phyloP scores from a whole-genome alignment of 495 filamentous ascomycete genomes.

The Aspergillus olivimuriae region DNA sequence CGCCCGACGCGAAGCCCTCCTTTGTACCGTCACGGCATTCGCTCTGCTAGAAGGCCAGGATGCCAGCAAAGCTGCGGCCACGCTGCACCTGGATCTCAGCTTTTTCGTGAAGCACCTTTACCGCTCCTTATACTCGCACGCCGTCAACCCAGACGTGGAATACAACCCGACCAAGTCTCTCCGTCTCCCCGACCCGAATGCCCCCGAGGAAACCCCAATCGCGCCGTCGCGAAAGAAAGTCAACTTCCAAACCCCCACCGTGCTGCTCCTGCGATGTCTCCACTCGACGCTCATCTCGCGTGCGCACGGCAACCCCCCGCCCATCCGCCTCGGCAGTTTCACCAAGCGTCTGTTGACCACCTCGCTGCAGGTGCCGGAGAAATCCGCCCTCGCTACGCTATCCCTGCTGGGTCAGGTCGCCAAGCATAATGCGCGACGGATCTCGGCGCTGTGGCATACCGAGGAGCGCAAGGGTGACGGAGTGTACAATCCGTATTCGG shows the following conservation, averaged over 20 bases:
- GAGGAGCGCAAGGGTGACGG: conserved; percentile 89
- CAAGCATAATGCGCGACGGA: conserved; percentile 62
- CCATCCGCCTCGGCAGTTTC: conserved; percentile 80
- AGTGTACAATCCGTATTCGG: conserved; percentile 48
- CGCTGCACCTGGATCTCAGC: conserved; percentile 78
- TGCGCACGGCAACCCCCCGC: conserved; percentile 54
- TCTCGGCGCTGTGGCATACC: conserved; percentile 70
- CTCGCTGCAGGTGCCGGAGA: conserved; percentile 83
- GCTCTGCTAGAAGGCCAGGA: conserved; percentile 89
- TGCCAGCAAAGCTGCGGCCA: conserved; percentile 52
- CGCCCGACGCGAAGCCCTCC: conserved; percentile 75
- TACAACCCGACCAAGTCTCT: conserved; percentile 68
- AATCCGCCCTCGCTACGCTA: conserved; percentile 70
- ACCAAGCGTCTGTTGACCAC: conserved; percentile 81
- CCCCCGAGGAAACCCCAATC: conserved; percentile 21
- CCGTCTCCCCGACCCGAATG: conserved; percentile 68
- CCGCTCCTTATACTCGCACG: conserved; percentile 67
- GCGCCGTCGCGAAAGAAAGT: conserved; percentile 53
- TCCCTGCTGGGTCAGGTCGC: conserved; percentile 67
- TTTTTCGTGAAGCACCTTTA: conserved; percentile 96
- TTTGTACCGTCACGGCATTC: conserved; percentile 93
- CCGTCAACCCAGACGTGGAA: conserved; percentile 81
- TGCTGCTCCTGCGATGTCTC: conserved; percentile 81
- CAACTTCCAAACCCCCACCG: conserved; percentile 88
- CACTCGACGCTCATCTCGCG: conserved; percentile 58